phyloP scores from a whole-genome alignment of 1,284 basidiomycete genomes.

The Irpex sp. region DNA sequence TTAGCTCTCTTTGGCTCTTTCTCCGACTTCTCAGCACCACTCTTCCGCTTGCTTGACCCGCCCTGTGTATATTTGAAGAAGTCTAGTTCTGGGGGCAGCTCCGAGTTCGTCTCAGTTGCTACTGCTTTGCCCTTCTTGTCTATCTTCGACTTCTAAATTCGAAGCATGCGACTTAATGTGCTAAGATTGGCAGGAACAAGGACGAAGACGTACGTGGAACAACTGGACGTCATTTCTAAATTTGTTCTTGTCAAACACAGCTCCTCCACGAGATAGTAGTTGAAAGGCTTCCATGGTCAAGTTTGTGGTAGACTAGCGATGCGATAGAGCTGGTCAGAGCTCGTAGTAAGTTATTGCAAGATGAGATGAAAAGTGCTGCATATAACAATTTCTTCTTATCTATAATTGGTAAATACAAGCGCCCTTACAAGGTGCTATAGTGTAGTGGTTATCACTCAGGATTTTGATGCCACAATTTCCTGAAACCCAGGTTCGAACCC shows the following conservation, averaged over 20 bases:
- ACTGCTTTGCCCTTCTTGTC: constrained; percentile 21
- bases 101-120: constrained; percentile 30
- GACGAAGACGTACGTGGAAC: constrained; percentile 46
- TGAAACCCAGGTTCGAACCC: constrained; percentile 18
- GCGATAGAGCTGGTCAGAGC: too few relatives aligned
- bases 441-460: constrained; percentile 19
- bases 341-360: too few relatives aligned
- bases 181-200: background rate
- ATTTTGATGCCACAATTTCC: constrained; percentile 14
- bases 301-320: background rate
- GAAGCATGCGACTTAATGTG: background rate
- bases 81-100: constrained; percentile 77
- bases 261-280: constrained; percentile 73
- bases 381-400: background rate
- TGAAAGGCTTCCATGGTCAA: constrained; percentile 70
- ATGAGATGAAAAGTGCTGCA: too few relatives aligned
- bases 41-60: constrained; percentile 41
- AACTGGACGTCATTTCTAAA: constrained; percentile 73
- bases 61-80: constrained; percentile 83
- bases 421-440: constrained; percentile 11
- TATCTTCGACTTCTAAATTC: constrained; percentile 16
- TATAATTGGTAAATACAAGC: background rate
- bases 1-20: constrained; percentile 33
- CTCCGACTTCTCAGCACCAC: constrained; percentile 16
- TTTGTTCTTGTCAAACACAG: constrained; percentile 74